phyloP scores from a whole-genome alignment of 192 early-diverging fungal species.

The Coemansia sp. region DNA sequence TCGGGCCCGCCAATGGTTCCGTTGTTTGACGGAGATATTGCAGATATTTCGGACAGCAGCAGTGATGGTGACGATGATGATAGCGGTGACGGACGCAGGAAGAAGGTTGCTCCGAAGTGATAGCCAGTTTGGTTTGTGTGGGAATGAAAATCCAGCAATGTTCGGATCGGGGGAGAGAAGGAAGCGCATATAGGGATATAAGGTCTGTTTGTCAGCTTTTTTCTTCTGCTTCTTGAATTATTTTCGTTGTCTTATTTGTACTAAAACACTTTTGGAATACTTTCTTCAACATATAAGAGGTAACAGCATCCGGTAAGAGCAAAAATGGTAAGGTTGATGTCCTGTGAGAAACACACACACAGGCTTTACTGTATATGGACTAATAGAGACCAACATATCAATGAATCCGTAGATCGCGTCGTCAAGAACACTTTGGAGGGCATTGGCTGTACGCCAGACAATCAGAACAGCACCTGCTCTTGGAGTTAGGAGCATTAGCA shows the following conservation, averaged over 20 bases:
- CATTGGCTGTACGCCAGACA: background rate
- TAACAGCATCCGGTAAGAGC: too few relatives aligned
- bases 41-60: slow-evolving; percentile 12
- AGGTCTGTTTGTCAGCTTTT: too few relatives aligned
- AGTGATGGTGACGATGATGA: slow-evolving; percentile 6
- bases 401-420: background rate
- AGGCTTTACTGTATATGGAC: background rate
- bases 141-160: background rate
- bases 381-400: too few relatives aligned
- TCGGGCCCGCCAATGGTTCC: slow-evolving; percentile 21
- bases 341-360: background rate
- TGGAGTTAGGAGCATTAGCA: background rate
- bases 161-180: too few relatives aligned
- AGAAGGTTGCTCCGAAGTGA: background rate
- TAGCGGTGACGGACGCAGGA: background rate
- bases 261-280: too few relatives aligned
- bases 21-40: slow-evolving; percentile 33
- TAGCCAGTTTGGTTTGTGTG: background rate
- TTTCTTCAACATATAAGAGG: too few relatives aligned
- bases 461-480: background rate
- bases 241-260: too few relatives aligned
- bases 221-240: too few relatives aligned
- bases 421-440: background rate
- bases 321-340: too few relatives aligned
- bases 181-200: too few relatives aligned